Base-by-base conservation (phyloP, 1,284 basidiomycete genomes). In the Takashimella koratensis region DNA sequence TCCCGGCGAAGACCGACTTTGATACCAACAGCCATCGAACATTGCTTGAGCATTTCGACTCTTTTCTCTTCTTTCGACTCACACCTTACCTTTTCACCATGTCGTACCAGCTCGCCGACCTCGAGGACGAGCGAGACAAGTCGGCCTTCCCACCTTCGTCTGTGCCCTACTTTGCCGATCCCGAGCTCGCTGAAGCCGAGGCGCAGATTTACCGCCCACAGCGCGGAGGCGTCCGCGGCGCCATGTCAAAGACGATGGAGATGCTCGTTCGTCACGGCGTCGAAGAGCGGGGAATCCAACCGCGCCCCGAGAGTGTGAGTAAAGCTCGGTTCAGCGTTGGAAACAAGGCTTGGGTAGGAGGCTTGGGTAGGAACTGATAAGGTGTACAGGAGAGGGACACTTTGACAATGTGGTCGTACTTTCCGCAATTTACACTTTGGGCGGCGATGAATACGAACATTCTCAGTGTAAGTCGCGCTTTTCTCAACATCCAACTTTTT, bases 391-490 rank as follows among this genome's bases (percentile, higher is more conserved):
- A 71, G 42, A 54, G 69, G 44, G 66, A 65, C 36, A 52, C 57
- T 23, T 52, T 71, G 41, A 66, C 53, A 22, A 54, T 57, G 55
- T 70, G 69, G 64, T 51, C 61, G 2, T 69, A 71, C 25, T 42
- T 75, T 2, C 71, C 70, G 23, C 70, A 73, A 53, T 63, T 65
- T 42, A 68, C 70, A 2, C 54, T 75, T 24, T 75, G 71, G 70
- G 67, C 69, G 3, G 73, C 70, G 6, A 65, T 66, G 47, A 75
- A 75, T 56, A 71, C 68, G 50, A 75, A 75, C 52, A 71, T 75
- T 39, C 60, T 75, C 5, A 69, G 68, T 5, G 68, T 71, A 47
- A 49, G 70, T 59, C n/a, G 10, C 4, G 13, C 43, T 12, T 10
- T 10, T 23, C n/a, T n/a, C n/a, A n/a, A n/a, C n/a, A n/a, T n/a